Conservation (phyloP, 495 filamentous ascomycete species). For the Penicillium steckii region DNA sequence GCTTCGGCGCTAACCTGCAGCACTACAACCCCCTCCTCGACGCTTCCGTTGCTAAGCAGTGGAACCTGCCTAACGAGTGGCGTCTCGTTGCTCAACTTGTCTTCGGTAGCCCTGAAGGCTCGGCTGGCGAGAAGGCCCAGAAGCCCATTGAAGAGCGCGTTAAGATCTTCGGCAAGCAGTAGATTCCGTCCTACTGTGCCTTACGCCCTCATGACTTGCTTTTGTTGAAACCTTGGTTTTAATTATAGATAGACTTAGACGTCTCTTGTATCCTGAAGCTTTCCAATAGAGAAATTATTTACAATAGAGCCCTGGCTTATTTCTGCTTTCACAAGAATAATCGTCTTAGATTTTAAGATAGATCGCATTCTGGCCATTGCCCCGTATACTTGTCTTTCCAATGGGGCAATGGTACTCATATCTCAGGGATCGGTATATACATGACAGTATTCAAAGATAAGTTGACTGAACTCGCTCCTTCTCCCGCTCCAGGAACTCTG, state of each 20-base stretch:
- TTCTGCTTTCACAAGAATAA: no score
- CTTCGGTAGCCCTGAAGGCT: slow-evolving; percentile 45
- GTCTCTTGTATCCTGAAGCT: neutral
- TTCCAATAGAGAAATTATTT: neutral
- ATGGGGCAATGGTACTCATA: no score
- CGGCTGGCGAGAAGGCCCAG: slow-evolving; percentile 18
- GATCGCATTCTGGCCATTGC: no score
- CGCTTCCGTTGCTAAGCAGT: slow-evolving; percentile 39
- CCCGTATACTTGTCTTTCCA: no score
- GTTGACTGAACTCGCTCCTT: slow-evolving; percentile 18
- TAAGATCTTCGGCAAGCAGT: slow-evolving; percentile 25
- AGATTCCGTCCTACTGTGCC: neutral
- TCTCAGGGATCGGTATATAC: no score
- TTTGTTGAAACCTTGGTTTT: neutral
- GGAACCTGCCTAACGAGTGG: slow-evolving; percentile 48
- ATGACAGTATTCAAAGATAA: slow-evolving; percentile 12
- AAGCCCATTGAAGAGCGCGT: slow-evolving; percentile 23
- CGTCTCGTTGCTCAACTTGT: slow-evolving; percentile 50
- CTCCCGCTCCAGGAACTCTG: slow-evolving; percentile 38
- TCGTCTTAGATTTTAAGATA: no score
- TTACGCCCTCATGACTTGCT: slow-evolving; percentile 6
- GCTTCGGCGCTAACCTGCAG: slow-evolving; percentile 55
- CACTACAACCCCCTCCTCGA: slow-evolving; percentile 56
- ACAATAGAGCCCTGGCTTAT: no score
- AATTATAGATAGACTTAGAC: neutral